A percentile compares a stretch with the other conserved stretches of the same genome.
These are phyloP conservation scores for Yamagishiella unicocca DNA, from an alignment of 139 green algal species.

Conservation along the genomic window DNA sequence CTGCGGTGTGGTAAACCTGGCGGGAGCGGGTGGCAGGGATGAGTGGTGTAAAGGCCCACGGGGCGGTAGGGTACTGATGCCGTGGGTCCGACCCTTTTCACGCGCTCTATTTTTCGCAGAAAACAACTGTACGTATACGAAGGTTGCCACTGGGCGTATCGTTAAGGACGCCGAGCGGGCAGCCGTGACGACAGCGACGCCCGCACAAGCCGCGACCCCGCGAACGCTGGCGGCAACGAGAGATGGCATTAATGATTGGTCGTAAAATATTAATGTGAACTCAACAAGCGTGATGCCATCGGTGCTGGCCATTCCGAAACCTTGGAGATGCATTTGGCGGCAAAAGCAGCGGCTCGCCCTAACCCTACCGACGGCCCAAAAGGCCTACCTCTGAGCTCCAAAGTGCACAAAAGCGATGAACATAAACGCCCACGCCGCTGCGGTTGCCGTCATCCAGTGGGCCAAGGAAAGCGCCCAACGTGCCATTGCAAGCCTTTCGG, in stretches of 20 bases:
- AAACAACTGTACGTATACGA: too few species aligned
- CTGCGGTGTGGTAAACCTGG: slow-evolving; percentile 71
- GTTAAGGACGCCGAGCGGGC: too few species aligned
- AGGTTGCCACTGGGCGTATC: too few species aligned
- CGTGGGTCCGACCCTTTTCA: too few species aligned
- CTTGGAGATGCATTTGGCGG: neutral
- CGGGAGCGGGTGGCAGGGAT: too few species aligned
- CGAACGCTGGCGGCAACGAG: too few species aligned
- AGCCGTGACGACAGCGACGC: neutral
- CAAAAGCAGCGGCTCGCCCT: neutral
- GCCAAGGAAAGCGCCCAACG: slow-evolving; percentile 66
- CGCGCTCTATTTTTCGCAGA: too few species aligned
- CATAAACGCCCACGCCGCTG: slow-evolving; percentile 53
- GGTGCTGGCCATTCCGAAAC: neutral
- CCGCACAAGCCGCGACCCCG: neutral
- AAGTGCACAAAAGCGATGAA: slow-evolving; percentile 78
- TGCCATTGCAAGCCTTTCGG: neutral
- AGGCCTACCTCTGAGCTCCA: slow-evolving; percentile 78
- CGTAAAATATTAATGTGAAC: too few species aligned
- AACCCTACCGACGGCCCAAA: too few species aligned
- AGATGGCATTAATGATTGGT: too few species aligned
- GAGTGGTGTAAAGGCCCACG: neutral
- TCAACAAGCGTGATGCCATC: neutral
- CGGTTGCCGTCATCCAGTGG: slow-evolving; percentile 50
- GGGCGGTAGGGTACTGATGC: too few species aligned